A percentile compares a stretch with the other conserved stretches of the same genome.
Evolutionary conservation across 2,329 filamentous ascomycete genomes (phyloP).

Genomic region (Xylaria sp.): DNA sequence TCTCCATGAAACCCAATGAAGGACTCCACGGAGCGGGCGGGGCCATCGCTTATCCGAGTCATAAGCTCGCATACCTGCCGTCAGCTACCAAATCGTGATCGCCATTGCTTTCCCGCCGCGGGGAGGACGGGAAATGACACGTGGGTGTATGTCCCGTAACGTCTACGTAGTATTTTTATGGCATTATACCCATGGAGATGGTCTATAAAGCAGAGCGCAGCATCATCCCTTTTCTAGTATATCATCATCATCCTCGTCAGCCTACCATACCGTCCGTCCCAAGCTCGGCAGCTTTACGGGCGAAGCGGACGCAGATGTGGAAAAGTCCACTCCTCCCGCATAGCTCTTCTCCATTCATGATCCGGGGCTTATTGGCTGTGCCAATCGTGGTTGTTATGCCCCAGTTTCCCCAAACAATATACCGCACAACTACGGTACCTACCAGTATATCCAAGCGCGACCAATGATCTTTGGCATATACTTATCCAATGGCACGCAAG

Average conservation of each 20-base stretch:
- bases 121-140: not conserved
- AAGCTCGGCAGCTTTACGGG: constrained; percentile 1
- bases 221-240: not conserved
- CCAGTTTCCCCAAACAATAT: not conserved
- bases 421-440: not conserved
- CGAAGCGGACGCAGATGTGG: not conserved
- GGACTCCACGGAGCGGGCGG: not conserved
- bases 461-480: not conserved
- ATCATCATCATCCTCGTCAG: not conserved
- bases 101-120: not conserved
- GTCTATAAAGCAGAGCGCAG: not conserved
- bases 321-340: not conserved
- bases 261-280: not conserved
- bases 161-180: not conserved
- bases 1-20: not conserved
- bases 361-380: too few relatives aligned
- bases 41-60: not conserved
- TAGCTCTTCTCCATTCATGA: not conserved
- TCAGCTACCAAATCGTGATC: not conserved
- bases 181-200: too few relatives aligned
- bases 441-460: not conserved
- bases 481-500: not conserved
- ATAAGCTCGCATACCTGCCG: not conserved
- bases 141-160: not conserved
- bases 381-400: not conserved